Evolutionary conservation across 208 protist genomes (phyloP), one percentile per base, ranked within the genome.

Genomic region (Dictyostelium gargantuum): DNA sequence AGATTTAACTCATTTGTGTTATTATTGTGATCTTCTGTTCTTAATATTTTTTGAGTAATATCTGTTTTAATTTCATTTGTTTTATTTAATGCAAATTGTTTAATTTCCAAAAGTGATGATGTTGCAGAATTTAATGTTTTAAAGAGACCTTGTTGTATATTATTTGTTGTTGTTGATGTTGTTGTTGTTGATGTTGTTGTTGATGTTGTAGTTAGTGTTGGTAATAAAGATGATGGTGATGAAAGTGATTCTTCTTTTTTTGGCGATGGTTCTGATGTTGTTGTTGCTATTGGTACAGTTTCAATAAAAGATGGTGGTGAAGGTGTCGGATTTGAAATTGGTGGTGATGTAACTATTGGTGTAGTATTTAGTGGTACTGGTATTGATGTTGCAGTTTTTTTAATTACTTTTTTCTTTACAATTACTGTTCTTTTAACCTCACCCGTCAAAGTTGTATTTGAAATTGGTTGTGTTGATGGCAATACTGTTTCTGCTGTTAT

Each of bases 361-460:
- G 72, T 40, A 11, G 38, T 8, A 29, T 13, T 21, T 13, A n/a
- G 19, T 2, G 54, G 13, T 61, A 61, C n/a, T n/a, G 42, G n/a
- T n/a, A 50, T 50, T 50, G 46, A 66, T 66, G 54, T 26, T 26
- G n/a, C n/a, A 38, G 58, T 13, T 66, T 68, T 89, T 46, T 89
- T 89, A 21, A 89, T 44, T 19, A 80, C 26, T 63, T 77, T 42
- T 38, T 89, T 89, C 35, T 89, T 89, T n/a, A 77, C 76, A 72
- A 89, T 73, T n/a, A 77, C 68, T 40, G 81, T 89, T 56, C 63
- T 32, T 63, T 89, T 89, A 5, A 40, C 21, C 54, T 77, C 68
- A 66, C 52, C 52, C 17, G 4, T 15, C 1, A 29, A 40, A 68
- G 23, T 40, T 6, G 29, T 40, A 40, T 5, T 40, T 6, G 61